Evolutionary conservation across 768 basidiomycete genomes (phyloP).

Genomic region (Termitomyces sp.): DNA sequence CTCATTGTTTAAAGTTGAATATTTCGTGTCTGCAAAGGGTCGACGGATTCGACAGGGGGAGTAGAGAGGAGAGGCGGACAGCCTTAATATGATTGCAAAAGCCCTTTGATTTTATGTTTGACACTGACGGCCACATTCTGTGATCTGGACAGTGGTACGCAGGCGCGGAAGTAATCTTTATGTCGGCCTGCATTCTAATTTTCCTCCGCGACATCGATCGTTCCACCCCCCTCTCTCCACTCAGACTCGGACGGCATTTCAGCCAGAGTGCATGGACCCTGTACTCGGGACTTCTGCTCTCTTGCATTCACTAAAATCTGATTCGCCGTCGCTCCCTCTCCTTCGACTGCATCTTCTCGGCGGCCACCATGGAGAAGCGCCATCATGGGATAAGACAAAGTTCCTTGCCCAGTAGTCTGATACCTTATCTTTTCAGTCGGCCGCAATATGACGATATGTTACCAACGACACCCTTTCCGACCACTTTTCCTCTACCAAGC

Average conservation of each 20-base stretch:
- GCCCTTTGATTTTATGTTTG: background rate
- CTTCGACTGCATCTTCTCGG: conserved; percentile 12
- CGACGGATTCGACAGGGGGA: background rate
- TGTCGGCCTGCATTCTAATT: conserved; percentile 26
- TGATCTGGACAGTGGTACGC: conserved; percentile 7
- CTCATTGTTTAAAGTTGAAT: conserved; percentile 12
- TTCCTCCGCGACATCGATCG: conserved; percentile 37
- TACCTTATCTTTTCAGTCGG: conserved; percentile 40
- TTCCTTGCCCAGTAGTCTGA: conserved; percentile 49
- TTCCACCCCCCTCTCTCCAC: conserved; percentile 19
- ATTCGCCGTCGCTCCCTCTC: conserved; percentile 12
- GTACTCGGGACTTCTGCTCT: conserved; percentile 16
- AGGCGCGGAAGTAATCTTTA: conserved; percentile 36
- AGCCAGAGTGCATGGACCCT: conserved; percentile 24
- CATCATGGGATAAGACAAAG: conserved; percentile 30
- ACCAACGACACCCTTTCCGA: conserved; percentile 15
- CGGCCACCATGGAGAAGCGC: conserved; percentile 18
- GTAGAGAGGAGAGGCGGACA: background rate
- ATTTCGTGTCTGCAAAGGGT: background rate
- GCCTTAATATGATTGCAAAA: background rate
- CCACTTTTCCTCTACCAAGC: conserved; percentile 10
- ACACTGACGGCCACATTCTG: conserved; percentile 13
- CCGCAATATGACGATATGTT: conserved; percentile 29
- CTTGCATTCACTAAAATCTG: conserved; percentile 13
- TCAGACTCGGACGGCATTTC: conserved; percentile 18